Base-by-base conservation (phyloP, 495 filamentous ascomycete genomes). In the Trichoderma virens region DNA sequence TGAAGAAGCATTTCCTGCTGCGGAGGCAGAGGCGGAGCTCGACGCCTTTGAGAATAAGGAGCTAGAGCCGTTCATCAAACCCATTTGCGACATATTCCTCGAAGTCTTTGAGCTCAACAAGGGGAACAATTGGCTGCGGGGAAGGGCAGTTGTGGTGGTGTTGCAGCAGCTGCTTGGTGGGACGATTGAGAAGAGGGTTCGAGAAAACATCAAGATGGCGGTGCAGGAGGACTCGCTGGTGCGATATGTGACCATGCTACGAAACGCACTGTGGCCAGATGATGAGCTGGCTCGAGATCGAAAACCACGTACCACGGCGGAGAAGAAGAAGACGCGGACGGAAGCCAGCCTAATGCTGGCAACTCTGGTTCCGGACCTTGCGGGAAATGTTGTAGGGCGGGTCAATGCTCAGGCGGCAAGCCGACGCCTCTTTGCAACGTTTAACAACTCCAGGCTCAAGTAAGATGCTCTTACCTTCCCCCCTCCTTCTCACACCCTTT, bases 71-170 rank as follows among this genome's bases (percentile, higher is more conserved):
- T 97, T 99, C 73, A 92, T 99, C 67, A 98, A 96, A 70, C 95
- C 95, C 8, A 96, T 99, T 67, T 97, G 92, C 74, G 94, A 99
- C 73, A 84, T 98, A 62, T 99, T 99, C 74, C 86, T 98, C 43
- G 95, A 98, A 77, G 82, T 91, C 13, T 99, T 99, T 73, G 92
- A 97, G 71, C 83, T 98, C 30, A 96, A 97, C 71, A 85, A 87
- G 32, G 93, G 92, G 20, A 96, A 93, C 74, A 98, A 95, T 72
- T 92, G 89, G 89, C 84, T 99, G 6, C 89, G 95, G 20, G 95
- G 94, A 9, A 86, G 95, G 20, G 94, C 95, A 16, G 95, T 98
- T 1, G 93, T 99, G 31, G 91, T 95, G 70, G 93, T 97, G 78
- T 65, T 96, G 82, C 74, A 98, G 83, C 69, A 87, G 69, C 74